Conservation (phyloP, 1,139 yeast species). For the Geotrichum siamense region DNA sequence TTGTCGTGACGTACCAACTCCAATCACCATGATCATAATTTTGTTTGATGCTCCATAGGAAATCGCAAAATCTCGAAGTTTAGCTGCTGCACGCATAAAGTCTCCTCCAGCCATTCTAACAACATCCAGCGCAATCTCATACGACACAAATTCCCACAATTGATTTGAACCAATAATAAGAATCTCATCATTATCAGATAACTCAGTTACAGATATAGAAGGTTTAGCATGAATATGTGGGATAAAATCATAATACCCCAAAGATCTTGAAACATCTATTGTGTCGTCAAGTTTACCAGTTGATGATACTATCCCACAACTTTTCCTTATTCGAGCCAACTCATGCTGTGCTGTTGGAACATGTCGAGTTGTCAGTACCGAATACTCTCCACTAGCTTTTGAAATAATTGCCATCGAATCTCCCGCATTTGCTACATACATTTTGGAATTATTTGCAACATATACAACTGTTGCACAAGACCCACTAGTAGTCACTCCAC, state of each 20-base stretch:
- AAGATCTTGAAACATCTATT: slow-evolving; percentile 79
- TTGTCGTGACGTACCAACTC: slow-evolving; percentile 42
- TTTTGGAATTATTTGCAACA: slow-evolving; percentile 56
- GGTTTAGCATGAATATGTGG: slow-evolving; percentile 93
- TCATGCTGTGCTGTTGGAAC: slow-evolving; percentile 77
- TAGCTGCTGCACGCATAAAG: slow-evolving; percentile 90
- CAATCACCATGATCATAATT: slow-evolving; percentile 75
- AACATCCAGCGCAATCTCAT: slow-evolving; percentile 85
- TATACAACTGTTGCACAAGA: slow-evolving; percentile 79
- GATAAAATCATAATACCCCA: slow-evolving; percentile 77
- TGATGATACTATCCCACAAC: slow-evolving; percentile 86
- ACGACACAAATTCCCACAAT: slow-evolving; percentile 77
- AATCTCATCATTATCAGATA: slow-evolving; percentile 72
- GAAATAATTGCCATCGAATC: slow-evolving; percentile 80
- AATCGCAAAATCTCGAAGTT: slow-evolving; percentile 86
- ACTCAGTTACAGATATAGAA: slow-evolving; percentile 53
- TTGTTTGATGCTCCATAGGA: slow-evolving; percentile 84
- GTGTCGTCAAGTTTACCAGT: slow-evolving; percentile 82
- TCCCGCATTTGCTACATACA: slow-evolving; percentile 86
- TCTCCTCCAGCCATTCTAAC: slow-evolving; percentile 78
- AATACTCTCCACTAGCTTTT: slow-evolving; percentile 72
- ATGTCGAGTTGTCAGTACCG: slow-evolving; percentile 67
- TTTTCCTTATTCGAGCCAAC: slow-evolving; percentile 77
- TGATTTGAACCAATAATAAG: slow-evolving; percentile 79
- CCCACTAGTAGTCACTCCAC: slow-evolving; percentile 76